A percentile compares a stretch with the other conserved stretches of the same genome.
phyloP scores from a whole-genome alignment of 2,329 filamentous ascomycete species.

The Claviceps spartinae region DNA sequence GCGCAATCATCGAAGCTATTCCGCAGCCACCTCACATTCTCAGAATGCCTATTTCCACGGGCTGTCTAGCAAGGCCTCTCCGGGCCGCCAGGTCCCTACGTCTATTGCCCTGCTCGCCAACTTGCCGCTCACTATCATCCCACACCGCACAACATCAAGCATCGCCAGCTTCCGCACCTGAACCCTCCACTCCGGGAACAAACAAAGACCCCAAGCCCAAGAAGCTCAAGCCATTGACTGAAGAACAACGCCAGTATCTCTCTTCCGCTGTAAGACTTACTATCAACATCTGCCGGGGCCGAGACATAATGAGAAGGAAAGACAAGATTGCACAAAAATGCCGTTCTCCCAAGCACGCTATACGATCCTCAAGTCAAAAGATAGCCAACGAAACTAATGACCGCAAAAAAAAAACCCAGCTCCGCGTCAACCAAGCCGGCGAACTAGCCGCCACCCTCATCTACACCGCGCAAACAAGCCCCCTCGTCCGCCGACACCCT shows the following conservation, averaged over 20 bases:
- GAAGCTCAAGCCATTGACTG: constrained; percentile 44
- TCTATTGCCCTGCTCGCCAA: neutral
- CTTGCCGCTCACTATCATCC: constrained; percentile 5
- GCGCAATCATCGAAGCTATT: neutral
- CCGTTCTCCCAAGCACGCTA: too few species aligned
- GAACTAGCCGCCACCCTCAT: constrained; percentile 95
- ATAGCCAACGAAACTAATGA: too few species aligned
- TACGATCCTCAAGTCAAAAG: too few species aligned
- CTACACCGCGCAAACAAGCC: constrained; percentile 77
- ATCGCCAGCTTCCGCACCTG: neutral
- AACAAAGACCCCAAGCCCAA: neutral
- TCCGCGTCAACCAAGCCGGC: constrained; percentile 93
- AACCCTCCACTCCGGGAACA: neutral
- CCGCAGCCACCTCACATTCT: too few species aligned
- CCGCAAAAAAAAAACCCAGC: constrained; percentile 24
- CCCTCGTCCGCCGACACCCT: constrained; percentile 66
- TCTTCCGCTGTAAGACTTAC: constrained; percentile 48
- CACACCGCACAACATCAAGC: constrained; percentile 4
- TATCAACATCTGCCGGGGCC: neutral
- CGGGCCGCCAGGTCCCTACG: constrained; percentile 1
- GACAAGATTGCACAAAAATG: too few species aligned
- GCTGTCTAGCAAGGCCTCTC: constrained; percentile 8
- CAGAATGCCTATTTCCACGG: constrained; percentile 10
- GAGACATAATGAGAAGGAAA: too few species aligned
- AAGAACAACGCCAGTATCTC: constrained; percentile 60